phyloP scores from a whole-genome alignment of 2,329 filamentous ascomycete species.

The Monilinia laxa region DNA sequence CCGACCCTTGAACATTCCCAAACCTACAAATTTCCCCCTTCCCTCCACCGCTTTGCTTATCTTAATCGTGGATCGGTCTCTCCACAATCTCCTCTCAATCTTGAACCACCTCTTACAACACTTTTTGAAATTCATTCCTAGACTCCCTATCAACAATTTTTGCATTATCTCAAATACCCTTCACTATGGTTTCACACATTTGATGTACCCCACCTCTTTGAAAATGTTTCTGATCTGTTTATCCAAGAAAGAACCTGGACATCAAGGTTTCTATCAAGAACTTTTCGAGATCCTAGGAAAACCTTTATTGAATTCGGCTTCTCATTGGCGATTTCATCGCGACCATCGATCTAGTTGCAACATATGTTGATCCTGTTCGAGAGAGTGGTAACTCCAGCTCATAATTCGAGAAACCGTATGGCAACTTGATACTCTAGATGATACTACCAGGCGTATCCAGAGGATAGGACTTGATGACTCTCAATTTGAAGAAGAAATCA shows the following conservation, averaged over 20 bases:
- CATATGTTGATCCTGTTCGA: slow-evolving; percentile 30
- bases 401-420: slow-evolving; percentile 32
- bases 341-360: slow-evolving; percentile 33
- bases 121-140: too few relatives aligned
- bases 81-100: not conserved
- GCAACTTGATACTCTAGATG: slow-evolving; percentile 33
- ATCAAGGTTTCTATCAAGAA: not conserved
- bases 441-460: slow-evolving; percentile 36
- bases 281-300: not conserved
- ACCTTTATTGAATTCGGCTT: slow-evolving; percentile 29
- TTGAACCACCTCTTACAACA: not conserved
- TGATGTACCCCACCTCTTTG: not conserved
- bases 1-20: not conserved
- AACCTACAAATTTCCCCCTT: not conserved
- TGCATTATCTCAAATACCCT: not conserved
- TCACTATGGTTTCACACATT: not conserved
- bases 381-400: slow-evolving; percentile 24
- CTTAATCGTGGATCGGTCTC: not conserved
- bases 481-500: slow-evolving; percentile 30
- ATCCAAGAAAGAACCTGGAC: not conserved
- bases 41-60: not conserved
- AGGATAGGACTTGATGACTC: slow-evolving; percentile 33
- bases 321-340: slow-evolving; percentile 37
- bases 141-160: not conserved
- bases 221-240: not conserved